These are phyloP conservation scores for Coriaria nepalensis DNA, from an alignment of 306 rosid species.

Conservation along the genomic window DNA sequence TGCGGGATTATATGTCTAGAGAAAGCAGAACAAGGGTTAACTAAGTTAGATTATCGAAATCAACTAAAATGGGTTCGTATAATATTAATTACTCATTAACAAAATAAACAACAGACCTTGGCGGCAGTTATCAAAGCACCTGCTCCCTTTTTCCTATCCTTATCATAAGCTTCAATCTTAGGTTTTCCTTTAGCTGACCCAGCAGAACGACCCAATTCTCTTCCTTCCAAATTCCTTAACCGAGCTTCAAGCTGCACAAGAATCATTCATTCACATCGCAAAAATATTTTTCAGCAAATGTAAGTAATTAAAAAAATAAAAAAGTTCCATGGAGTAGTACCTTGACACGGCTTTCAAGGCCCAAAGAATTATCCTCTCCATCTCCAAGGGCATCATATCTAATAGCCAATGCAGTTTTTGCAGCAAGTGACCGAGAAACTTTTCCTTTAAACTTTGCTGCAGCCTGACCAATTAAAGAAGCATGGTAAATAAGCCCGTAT, in stretches of 20 bases:
- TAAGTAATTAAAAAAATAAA: not conserved
- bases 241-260: slow-evolving; percentile 62
- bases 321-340: slow-evolving; percentile 15
- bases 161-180: slow-evolving; percentile 76
- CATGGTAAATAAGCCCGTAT: slow-evolving; percentile 74
- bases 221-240: slow-evolving; percentile 77
- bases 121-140: slow-evolving; percentile 72
- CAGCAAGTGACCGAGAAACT: slow-evolving; percentile 88
- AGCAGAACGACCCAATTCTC: slow-evolving; percentile 60
- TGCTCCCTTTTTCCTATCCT: slow-evolving; percentile 71
- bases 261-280: not conserved
- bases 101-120: slow-evolving; percentile 30
- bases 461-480: slow-evolving; percentile 80
- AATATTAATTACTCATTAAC: too few species aligned
- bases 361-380: slow-evolving; percentile 63
- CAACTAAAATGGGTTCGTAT: not conserved
- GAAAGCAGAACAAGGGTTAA: slow-evolving; percentile 7
- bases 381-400: slow-evolving; percentile 85
- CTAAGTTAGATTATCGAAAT: slow-evolving; percentile 2
- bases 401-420: slow-evolving; percentile 80
- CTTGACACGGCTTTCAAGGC: slow-evolving; percentile 71
- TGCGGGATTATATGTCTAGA: slow-evolving; percentile 77
- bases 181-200: slow-evolving; percentile 93
- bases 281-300: not conserved
- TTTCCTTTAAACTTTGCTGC: slow-evolving; percentile 72